These are phyloP conservation scores for Clarireedia hainanense DNA, from an alignment of 2,329 filamentous ascomycete species.

Conservation along the genomic window DNA sequence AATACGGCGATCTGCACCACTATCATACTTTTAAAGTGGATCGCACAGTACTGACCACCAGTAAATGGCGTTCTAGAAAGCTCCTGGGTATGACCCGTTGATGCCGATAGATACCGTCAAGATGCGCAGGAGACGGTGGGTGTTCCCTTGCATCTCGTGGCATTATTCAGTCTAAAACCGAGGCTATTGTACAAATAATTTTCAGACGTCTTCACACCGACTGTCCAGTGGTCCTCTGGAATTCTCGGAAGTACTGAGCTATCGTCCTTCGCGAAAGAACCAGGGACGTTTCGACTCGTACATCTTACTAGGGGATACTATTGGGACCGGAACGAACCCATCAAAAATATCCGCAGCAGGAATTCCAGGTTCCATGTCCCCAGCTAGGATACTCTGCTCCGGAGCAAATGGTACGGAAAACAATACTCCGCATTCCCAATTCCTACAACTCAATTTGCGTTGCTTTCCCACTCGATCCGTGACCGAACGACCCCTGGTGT, in stretches of 20 bases:
- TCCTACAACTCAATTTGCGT: conserved; percentile 74
- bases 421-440: conserved; percentile 93
- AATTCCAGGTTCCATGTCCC: conserved; percentile 2
- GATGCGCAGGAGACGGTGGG: no score
- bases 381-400: neutral
- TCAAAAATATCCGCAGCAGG: conserved; percentile 39
- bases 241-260: neutral
- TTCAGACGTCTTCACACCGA: neutral
- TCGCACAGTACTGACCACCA: no score
- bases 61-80: no score
- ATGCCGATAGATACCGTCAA: no score
- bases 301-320: conserved; percentile 47
- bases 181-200: no score
- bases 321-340: conserved; percentile 52
- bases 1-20: no score
- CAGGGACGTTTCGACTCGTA: conserved; percentile 26
- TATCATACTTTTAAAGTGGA: no score
- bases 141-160: no score
- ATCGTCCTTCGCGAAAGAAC: conserved; percentile 18
- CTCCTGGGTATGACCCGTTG: no score
- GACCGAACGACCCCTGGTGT: conserved; percentile 63
- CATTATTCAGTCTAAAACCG: no score
- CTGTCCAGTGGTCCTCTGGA: neutral
- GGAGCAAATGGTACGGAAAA: conserved; percentile 35
- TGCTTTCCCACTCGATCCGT: conserved; percentile 59